Base-by-base conservation (phyloP, 208 protist genomes). In the Paratrypanosoma confusum region DNA sequence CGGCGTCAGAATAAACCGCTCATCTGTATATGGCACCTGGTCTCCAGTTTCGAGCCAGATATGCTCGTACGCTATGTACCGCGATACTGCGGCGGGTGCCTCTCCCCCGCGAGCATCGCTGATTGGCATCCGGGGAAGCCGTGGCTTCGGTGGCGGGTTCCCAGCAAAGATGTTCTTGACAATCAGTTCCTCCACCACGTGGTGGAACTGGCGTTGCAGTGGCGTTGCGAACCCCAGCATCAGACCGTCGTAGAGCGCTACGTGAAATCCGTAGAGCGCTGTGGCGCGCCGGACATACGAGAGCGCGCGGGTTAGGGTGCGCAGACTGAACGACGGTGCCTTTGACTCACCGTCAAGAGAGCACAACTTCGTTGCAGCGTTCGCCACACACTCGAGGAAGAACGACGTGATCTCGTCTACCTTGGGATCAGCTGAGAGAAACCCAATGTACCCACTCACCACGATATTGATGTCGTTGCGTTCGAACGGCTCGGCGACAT, bases 301-400 rank as follows among this genome's bases (percentile, higher is more conserved):
- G n/a, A 99, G 71, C 7, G 97, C 87, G 20, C 98, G 72, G 16
- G 83, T 96, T 1, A 99, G 63, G 1, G 97, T 98, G 40, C 98
- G 84, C 45, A 99, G 59, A 50, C 89, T 97, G 62, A 97, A 99
- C 11, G 95, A 86, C 3, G 98, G 97, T 29, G 81, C 80, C 51
- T 93, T 92, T 40, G 87, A 86, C 43, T 86, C 81, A 0, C 81
- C 73, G 48, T 95, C 88, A 5, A 95, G 77, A 51, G 96, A 90
- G 56, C 81, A 90, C 8, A 98, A 64, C 24, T 82, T 71, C 7
- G 70, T 79, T 31, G 76, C 82, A 1, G 93, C 74, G 21, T 82
- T 79, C 36, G 68, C 60, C 13, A 92, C 67, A 32, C 81, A 93
- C 26, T 89, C 76, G 17, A 98, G 67, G 47, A 97, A 99, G 58